These are phyloP conservation scores for Rhododendron mucronatum DNA, from an alignment of 148 eudicot species.

Conservation along the genomic window DNA sequence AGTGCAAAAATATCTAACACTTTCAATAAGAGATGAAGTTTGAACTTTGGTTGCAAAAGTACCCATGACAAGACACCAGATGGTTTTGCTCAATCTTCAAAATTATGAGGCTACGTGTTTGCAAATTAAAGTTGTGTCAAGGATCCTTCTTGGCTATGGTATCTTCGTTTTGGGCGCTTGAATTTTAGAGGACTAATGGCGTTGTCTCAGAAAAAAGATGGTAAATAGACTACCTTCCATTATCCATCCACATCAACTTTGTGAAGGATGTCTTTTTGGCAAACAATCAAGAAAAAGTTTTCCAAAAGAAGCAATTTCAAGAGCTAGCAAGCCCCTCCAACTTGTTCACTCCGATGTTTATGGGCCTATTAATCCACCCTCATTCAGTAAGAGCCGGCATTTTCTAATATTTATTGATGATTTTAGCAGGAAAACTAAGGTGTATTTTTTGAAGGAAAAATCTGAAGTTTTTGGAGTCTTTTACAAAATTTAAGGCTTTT, in stretches of 20 bases:
- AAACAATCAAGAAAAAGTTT: not conserved
- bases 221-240: not conserved
- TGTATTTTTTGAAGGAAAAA: too few species aligned
- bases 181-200: not conserved
- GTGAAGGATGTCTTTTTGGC: not conserved
- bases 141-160: not conserved
- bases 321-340: too few species aligned
- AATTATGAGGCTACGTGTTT: not conserved
- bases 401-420: not conserved
- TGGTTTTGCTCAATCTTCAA: not conserved
- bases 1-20: too few species aligned
- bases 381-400: not conserved
- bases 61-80: not conserved
- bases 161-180: not conserved
- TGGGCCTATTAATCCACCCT: not conserved
- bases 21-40: not conserved
- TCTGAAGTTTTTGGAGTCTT: too few species aligned
- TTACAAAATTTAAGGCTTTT: too few species aligned
- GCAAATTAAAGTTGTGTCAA: not conserved
- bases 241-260: not conserved
- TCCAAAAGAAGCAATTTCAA: too few species aligned
- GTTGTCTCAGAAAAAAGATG: not conserved
- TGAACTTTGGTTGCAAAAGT: not conserved
- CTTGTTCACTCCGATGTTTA: not conserved
- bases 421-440: too few species aligned